These are phyloP conservation scores for Pulveroboletus ravenelii DNA, from an alignment of 768 basidiomycete genomes.

Conservation along the genomic window DNA sequence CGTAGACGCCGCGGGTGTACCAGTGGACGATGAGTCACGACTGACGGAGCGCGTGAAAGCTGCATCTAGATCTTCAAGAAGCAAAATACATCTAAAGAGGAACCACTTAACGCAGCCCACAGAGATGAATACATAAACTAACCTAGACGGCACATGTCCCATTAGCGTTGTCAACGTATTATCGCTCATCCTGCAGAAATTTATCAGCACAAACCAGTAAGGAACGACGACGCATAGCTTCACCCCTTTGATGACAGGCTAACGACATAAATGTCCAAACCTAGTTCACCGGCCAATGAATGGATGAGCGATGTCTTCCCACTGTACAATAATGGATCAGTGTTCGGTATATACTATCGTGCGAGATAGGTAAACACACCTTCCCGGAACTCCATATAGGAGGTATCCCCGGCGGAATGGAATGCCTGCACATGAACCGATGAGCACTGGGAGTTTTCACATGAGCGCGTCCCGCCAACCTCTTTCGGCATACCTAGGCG, in stretches of 20 bases:
- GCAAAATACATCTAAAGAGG: constrained; percentile 70
- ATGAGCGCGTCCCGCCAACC: constrained; percentile 43
- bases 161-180: constrained; percentile 82
- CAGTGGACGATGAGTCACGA: constrained; percentile 77
- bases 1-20: constrained; percentile 51
- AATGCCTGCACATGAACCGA: constrained; percentile 50
- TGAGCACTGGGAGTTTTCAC: constrained; percentile 16
- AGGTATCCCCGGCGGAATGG: constrained; percentile 86
- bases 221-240: constrained; percentile 16
- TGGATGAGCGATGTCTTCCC: constrained; percentile 86
- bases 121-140: constrained; percentile 13
- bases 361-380: constrained; percentile 37
- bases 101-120: constrained; percentile 12
- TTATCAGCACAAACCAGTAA: constrained; percentile 8
- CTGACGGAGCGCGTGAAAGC: constrained; percentile 85
- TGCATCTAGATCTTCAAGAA: constrained; percentile 91
- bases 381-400: constrained; percentile 81
- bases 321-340: constrained; percentile 35
- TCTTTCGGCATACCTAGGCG: constrained; percentile 80
- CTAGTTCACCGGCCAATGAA: constrained; percentile 78
- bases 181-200: constrained; percentile 71
- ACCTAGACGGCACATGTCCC: constrained; percentile 86
- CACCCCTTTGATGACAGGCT: constrained; percentile 85
- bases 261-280: constrained; percentile 88
- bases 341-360: constrained; percentile 1